phyloP scores from a whole-genome alignment of 805 yeast genomes.

The Priceomyces medius region DNA sequence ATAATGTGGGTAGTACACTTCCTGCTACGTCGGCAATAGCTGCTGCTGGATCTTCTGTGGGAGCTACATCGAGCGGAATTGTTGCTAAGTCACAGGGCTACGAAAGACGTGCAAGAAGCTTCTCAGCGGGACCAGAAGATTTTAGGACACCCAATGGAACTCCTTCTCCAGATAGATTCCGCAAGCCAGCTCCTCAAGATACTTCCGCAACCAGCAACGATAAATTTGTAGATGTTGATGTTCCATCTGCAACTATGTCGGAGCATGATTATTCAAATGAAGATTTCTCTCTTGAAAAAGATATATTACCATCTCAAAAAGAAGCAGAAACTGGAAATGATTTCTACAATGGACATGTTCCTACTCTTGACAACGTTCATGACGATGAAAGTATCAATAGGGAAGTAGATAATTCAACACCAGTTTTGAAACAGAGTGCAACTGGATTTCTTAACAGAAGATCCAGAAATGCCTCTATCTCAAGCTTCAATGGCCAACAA shows the following conservation, averaged over 20 bases:
- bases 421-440: slow-evolving; percentile 1
- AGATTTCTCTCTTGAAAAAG: not conserved
- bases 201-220: slow-evolving; percentile 10
- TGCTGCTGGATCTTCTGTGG: slow-evolving; percentile 20
- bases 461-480: not conserved
- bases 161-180: slow-evolving; percentile 16
- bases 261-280: slow-evolving; percentile 9
- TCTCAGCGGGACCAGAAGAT: slow-evolving; percentile 36
- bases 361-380: not conserved
- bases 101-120: slow-evolving; percentile 35
- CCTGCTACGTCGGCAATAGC: slow-evolving; percentile 15
- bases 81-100: slow-evolving; percentile 9
- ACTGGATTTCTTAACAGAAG: not conserved
- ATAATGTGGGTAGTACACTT: not conserved
- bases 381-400: not conserved
- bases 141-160: slow-evolving; percentile 30
- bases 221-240: slow-evolving; percentile 29
- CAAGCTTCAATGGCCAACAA: slow-evolving; percentile 7
- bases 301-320: not conserved
- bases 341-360: not conserved
- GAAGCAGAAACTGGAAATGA: slow-evolving; percentile 2
- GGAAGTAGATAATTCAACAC: slow-evolving; percentile 1
- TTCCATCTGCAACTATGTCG: slow-evolving; percentile 24
- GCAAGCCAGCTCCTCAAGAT: slow-evolving; percentile 5
- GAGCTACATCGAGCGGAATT: slow-evolving; percentile 11